These are phyloP conservation scores for Cyclocybe aegerita DNA, from an alignment of 768 basidiomycete species.

Conservation along the genomic window DNA sequence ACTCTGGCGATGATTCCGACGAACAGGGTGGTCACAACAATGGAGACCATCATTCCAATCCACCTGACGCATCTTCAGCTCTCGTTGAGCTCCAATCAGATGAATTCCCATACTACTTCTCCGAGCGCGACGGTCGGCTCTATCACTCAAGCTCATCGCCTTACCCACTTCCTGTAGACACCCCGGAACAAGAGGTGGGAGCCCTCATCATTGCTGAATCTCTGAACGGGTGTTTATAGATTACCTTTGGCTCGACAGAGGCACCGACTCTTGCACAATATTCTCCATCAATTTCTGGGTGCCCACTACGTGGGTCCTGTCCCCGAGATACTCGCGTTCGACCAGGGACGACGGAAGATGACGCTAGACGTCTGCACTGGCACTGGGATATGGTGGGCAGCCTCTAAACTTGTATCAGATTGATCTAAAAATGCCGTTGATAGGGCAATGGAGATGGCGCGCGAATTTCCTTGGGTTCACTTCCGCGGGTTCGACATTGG, in stretches of 20 bases:
- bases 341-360: constrained; percentile 41
- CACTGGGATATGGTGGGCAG: constrained; percentile 65
- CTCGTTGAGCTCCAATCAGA: constrained; percentile 41
- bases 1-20: too few species aligned
- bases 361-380: constrained; percentile 80
- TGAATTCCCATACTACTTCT: constrained; percentile 63
- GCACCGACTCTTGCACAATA: constrained; percentile 46
- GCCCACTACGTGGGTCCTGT: constrained; percentile 63
- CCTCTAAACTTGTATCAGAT: constrained; percentile 13
- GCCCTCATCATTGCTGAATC: neutral
- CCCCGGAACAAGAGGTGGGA: constrained; percentile 62
- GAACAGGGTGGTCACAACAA: too few species aligned
- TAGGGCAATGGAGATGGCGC: constrained; percentile 79
- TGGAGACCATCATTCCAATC: neutral
- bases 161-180: constrained; percentile 76
- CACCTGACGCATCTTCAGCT: constrained; percentile 13
- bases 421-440: constrained; percentile 11
- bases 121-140: constrained; percentile 56
- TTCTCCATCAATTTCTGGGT: constrained; percentile 52
- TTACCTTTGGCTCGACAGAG: constrained; percentile 37
- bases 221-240: neutral
- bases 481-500: constrained; percentile 80
- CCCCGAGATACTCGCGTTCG: constrained; percentile 42
- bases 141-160: constrained; percentile 68
- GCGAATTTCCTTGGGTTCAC: constrained; percentile 57